These are phyloP conservation scores for Viola pubescens DNA, from an alignment of 441 rosid genomes.

Conservation along the genomic window DNA sequence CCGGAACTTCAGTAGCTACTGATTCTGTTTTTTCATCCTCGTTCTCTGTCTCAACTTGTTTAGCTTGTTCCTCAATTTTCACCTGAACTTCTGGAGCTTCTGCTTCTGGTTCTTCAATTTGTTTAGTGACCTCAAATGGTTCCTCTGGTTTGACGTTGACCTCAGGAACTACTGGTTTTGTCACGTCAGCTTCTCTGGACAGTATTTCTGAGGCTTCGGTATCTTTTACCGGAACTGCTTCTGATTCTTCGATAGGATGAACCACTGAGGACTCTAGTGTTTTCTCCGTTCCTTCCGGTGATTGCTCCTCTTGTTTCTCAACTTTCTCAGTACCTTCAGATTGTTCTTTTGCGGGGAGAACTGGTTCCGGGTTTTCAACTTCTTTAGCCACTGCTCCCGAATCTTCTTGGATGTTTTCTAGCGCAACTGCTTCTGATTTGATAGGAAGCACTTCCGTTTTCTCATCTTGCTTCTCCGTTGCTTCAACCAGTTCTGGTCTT, in stretches of 20 bases:
- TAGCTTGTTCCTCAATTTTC: conserved; percentile 12
- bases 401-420: neutral
- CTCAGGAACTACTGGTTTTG: conserved; percentile 2
- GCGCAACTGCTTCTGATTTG: neutral
- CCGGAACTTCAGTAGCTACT: conserved; percentile 18
- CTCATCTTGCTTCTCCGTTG: neutral
- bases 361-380: conserved; percentile 3
- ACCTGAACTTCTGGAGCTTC: neutral
- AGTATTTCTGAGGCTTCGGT: conserved; percentile 3
- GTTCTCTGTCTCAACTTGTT: conserved; percentile 2
- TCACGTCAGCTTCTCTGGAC: conserved; percentile 5
- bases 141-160: conserved; percentile 11
- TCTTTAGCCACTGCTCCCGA: neutral
- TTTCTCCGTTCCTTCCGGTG: neutral
- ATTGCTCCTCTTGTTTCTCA: conserved; percentile 1
- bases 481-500: neutral
- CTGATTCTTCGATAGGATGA: conserved; percentile 15
- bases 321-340: conserved; percentile 1
- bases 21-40: conserved; percentile 6
- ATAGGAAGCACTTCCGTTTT: neutral
- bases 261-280: conserved; percentile 11
- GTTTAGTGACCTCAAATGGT: conserved; percentile 16
- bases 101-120: conserved; percentile 12
- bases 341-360: neutral
- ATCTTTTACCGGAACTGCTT: conserved; percentile 7